phyloP scores from a whole-genome alignment of 768 basidiomycete species.

The Hygrocybe punicea region DNA sequence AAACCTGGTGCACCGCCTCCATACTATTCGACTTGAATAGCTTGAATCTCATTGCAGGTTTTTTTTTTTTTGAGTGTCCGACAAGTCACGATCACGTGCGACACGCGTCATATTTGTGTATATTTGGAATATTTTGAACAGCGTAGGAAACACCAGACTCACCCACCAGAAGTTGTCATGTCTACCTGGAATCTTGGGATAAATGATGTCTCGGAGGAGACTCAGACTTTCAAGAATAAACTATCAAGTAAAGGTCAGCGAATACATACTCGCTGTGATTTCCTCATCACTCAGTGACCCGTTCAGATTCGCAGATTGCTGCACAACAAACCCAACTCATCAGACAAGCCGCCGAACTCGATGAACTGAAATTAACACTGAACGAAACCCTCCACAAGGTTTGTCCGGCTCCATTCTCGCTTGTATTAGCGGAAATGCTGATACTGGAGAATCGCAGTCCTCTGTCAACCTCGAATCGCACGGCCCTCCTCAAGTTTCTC shows the following conservation, averaged over 20 bases:
- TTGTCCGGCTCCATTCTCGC: constrained; percentile 1
- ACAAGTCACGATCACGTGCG: background rate
- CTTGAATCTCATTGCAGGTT: too few species aligned
- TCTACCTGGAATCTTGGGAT: constrained; percentile 46
- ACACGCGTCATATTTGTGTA: background rate
- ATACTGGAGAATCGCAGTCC: background rate
- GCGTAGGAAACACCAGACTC: background rate
- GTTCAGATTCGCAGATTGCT: constrained; percentile 47
- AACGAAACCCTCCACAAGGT: constrained; percentile 51
- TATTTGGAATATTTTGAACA: background rate
- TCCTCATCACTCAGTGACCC: background rate
- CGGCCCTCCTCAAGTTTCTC: background rate
- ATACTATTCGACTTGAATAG: background rate
- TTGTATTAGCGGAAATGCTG: background rate
- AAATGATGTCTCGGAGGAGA: constrained; percentile 47
- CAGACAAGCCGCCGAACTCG: constrained; percentile 41
- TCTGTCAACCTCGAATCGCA: background rate
- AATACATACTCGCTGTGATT: background rate
- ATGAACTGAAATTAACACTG: constrained; percentile 41
- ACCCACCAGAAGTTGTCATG: constrained; percentile 28
- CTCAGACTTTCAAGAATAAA: constrained; percentile 46
- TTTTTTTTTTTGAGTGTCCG: too few species aligned
- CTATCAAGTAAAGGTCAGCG: constrained; percentile 47
- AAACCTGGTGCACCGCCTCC: background rate
- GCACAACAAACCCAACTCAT: constrained; percentile 44